Evolutionary conservation across 2,329 filamentous ascomycete genomes (phyloP), one percentile per base, ranked within the genome.

Genomic region (Diaporthe ilicicola): DNA sequence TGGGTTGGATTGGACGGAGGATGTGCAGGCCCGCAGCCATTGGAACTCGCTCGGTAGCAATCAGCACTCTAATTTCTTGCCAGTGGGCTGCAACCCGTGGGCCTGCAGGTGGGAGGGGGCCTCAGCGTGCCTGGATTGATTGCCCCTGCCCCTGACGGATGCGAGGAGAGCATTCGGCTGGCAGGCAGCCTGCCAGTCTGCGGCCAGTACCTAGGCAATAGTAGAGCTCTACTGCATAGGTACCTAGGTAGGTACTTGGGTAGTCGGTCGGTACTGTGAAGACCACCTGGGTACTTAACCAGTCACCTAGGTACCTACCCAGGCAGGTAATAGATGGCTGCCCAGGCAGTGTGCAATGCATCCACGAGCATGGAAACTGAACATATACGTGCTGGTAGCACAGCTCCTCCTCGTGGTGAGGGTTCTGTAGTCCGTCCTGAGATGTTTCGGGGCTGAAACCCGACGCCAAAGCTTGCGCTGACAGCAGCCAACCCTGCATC

Each of bases 51-150:
- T 61, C 39, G 39, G 34, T 13, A 42, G 54, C 39, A 61, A 62
- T 62, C 59, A 48, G 59, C 56, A 62, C 56, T 62, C 56, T 62
- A 62, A 62, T 62, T 62, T 62, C 39, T 29, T 10, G 24, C 59
- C 59, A 62, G 39, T 6, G 27, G 39, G 24, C 56, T 62, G 56
- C 56, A 62, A 46, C 54, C 56, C 39, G 27, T 48, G 56, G 56
- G 34, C 56, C 39, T 61, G 53, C 53, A 55, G 53, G 32, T 15
- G 42, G 27, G 24, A 44, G 55, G 56, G 46, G 32, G 56, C 17
- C 59, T 62, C 48, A 62, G 59, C 59, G 59, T 62, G 59, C 42
- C 59, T 62, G 59, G 42, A 34, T 59, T 62, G 59, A 34, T 13
- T 62, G 42, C 42, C 56, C 56, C 56, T 61, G 42, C 42, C 56